Evolutionary conservation across 352 stramenopile genomes (phyloP).

Genomic region (Globisporangium cystogenes): DNA sequence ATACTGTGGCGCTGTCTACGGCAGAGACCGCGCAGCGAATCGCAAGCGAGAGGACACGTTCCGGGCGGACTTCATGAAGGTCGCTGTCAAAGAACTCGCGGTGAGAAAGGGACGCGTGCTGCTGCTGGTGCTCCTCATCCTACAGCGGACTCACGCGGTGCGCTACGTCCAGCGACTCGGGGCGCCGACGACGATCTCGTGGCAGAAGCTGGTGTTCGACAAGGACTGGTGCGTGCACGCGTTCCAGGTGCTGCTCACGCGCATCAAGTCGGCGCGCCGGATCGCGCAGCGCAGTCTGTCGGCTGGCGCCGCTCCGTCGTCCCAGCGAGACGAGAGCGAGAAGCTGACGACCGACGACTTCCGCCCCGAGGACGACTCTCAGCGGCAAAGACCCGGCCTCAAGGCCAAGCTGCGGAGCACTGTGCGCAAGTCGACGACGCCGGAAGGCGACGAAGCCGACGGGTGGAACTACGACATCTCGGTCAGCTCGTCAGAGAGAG

Average conservation of each 20-base stretch:
- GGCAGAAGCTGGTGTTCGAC: slow-evolving; percentile 64
- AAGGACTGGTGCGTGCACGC: slow-evolving; percentile 55
- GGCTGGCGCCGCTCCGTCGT: background rate
- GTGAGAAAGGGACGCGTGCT: too few relatives aligned
- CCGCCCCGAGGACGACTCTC: slow-evolving; percentile 2
- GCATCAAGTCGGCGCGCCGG: slow-evolving; percentile 44
- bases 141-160: too few relatives aligned
- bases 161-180: slow-evolving; percentile 33
- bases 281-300: background rate
- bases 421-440: slow-evolving; percentile 1
- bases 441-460: slow-evolving; percentile 1
- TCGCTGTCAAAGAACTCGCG: slow-evolving; percentile 37
- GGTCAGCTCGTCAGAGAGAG: slow-evolving; percentile 1
- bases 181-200: slow-evolving; percentile 44
- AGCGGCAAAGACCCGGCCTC: background rate
- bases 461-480: slow-evolving; percentile 37
- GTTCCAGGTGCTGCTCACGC: slow-evolving; percentile 50
- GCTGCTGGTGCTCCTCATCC: background rate
- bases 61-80: slow-evolving; percentile 52
- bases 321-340: slow-evolving; percentile 6
- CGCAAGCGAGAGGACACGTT: slow-evolving; percentile 57
- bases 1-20: background rate
- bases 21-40: slow-evolving; percentile 29
- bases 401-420: slow-evolving; percentile 4
- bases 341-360: too few relatives aligned